Evolutionary conservation across 371 early-diverging fungal species (phyloP), one percentile per base, ranked within the genome.

Genomic region (Apophysomyces elegans): DNA sequence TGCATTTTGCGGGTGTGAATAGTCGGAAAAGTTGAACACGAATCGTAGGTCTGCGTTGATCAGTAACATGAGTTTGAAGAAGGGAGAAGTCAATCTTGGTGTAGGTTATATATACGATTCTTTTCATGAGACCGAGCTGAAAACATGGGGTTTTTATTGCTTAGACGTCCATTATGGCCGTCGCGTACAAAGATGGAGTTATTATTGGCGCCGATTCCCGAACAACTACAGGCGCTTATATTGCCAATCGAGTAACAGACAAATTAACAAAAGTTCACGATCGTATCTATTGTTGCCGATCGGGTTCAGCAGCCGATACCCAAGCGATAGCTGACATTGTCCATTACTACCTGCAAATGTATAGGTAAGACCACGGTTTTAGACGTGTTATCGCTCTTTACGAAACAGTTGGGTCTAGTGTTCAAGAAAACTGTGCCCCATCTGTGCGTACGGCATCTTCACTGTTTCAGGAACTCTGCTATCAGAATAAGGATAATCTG

Each of bases 101-200:
- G 95, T 94, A 88, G 72, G 90, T 81, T 47, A 46, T 59, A 14
- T 18, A 35, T n/a, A 21, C 35, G 32, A n/a, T 56, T n/a, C 54
- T 39, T 39, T 56, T 16, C 54, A 43, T 68, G 62, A n/a, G 39
- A 32, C 37, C 41, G 13, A 13, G 13, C 41, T 41, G 13, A 41
- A 41, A 21, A 9, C 16, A 47, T 7, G 11, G 35, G 1, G 5
- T 57, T 60, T n/a, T 4, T 37, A 41, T 41, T 41, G 11, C 41
- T 41, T 86, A 96, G 96, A 99, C 99, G 57, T 97, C 99, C 66
- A 99, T 99, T 80, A 98, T 99, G 96, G 99, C 99, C 37, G 96
- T 98, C 58, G 86, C 90, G 71, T 99, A 90, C 76, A 85, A 90
- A 41, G 96, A 92, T 70, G 99, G 99, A 38, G 98, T 99, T 43